phyloP scores from a whole-genome alignment of 164 flowering plant species.

The Aristolochia californica region DNA sequence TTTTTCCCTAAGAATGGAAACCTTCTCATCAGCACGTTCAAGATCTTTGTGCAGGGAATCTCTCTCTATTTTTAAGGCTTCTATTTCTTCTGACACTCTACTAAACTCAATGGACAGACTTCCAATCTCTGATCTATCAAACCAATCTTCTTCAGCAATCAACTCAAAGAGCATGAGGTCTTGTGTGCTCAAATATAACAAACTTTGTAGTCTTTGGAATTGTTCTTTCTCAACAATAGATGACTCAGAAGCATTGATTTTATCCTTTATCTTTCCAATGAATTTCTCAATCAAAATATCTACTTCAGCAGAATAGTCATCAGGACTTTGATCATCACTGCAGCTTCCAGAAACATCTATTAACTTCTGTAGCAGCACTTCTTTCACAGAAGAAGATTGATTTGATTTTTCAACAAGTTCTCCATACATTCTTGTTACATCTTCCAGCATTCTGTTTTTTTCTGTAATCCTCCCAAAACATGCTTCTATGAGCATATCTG shows the following conservation, averaged over 20 bases:
- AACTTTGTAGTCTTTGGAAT: conserved; percentile 41
- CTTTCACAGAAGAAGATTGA: conserved; percentile 17
- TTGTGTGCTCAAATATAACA: conserved; percentile 44
- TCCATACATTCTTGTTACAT: conserved; percentile 20
- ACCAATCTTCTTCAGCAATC: conserved; percentile 51
- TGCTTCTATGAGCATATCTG: no score
- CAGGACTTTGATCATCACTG: conserved; percentile 10
- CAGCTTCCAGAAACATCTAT: conserved; percentile 7
- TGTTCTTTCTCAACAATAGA: conserved; percentile 25
- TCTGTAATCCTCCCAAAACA: no score
- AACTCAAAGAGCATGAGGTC: conserved; percentile 38
- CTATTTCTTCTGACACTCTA: conserved; percentile 30
- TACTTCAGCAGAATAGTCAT: conserved; percentile 23
- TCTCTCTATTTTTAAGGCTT: conserved; percentile 43
- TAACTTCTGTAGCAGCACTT: conserved; percentile 2
- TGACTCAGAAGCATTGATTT: conserved; percentile 18
- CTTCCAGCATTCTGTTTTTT: no score
- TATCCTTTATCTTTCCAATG: conserved; percentile 44
- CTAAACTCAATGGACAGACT: conserved; percentile 32
- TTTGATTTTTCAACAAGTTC: conserved; percentile 28
- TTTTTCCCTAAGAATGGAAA: conserved; percentile 65
- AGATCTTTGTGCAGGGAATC: conserved; percentile 49
- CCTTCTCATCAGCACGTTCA: conserved; percentile 63
- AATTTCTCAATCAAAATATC: conserved; percentile 35
- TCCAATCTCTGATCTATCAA: conserved; percentile 27